Percentiles rank a stretch among this genome's conserved stretches.
Evolutionary conservation across 2,329 filamentous ascomycete species (phyloP).

Genomic region (Botrytis porri): DNA sequence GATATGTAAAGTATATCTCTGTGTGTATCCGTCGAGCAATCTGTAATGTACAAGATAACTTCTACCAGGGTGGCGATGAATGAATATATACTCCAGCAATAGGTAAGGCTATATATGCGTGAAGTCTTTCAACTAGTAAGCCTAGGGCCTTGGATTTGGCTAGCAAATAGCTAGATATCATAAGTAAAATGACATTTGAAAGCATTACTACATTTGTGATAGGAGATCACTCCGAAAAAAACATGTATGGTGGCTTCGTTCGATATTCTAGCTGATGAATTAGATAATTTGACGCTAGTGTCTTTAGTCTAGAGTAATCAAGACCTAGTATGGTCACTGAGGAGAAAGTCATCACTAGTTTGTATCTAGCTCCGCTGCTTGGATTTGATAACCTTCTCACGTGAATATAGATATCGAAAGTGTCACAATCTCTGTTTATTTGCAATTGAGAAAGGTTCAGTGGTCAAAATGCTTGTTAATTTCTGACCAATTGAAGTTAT

Average conservation of each 20-base stretch:
- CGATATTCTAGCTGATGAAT: neutral
- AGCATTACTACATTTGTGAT: neutral
- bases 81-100: neutral
- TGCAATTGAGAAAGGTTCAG: rapidly evolving
- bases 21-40: neutral
- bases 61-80: neutral
- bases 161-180: neutral
- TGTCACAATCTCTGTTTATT: neutral
- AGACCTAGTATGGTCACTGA: neutral
- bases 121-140: neutral
- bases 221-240: neutral
- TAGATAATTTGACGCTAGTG: neutral
- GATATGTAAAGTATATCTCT: neutral
- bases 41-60: neutral
- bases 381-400: neutral
- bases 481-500: neutral
- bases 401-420: neutral
- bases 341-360: neutral
- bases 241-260: neutral
- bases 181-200: neutral
- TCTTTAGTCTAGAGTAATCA: neutral
- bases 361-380: neutral
- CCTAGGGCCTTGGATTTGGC: neutral
- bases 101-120: neutral
- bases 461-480: neutral